Base-by-base conservation (phyloP, 345 rosid species). In the Salix koriyanagi region DNA sequence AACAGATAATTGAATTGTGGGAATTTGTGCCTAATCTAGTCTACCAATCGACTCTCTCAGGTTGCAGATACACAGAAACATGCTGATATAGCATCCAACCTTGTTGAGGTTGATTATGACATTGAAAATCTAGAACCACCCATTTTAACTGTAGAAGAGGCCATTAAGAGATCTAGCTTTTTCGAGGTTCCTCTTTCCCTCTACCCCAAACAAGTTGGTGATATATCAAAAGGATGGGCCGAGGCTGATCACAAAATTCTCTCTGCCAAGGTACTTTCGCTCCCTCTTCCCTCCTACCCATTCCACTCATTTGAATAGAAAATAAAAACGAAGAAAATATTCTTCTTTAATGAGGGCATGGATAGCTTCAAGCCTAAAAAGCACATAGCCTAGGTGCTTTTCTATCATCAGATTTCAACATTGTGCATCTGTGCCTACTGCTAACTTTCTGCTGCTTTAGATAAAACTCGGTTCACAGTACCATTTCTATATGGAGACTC, bases 11-110 rank as follows among this genome's bases (percentile, higher is more conserved):
- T 19, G 25, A 6, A 60, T 48, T 21, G 9, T 39, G 25, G 65
- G 41, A 1, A 34, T 76, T 73, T 41, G 46, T 58, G 18, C 80
- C 65, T 72, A 36, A 71, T 69, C 34, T 60, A 36, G 39, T 60
- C 42, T 34, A 73, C 14, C 21, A 67, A 69, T 41, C 26, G 36
- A 75, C 37, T 70, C 42, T 77, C 68, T 3, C 81, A 95, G 99
- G 91, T 95, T 75, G 99, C 98, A 30, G 92, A 93, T 81, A 88
- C 97, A 50, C 97, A 91, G 77, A 93, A 87, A 78, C 90, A 87
- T 74, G 98, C 98, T 77, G 92, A 91, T 54, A 50, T 69, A 71
- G 97, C 97, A 58, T 88, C 94, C 71, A 81, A 75, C 4, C 86
- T 91, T 79, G 92, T 88, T 23, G 83, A 82, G 54, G 83, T 93